A percentile compares a stretch with the other conserved stretches of the same genome.
phyloP scores from a whole-genome alignment of 257 asterid genomes.

The Coffea eugenioides region DNA sequence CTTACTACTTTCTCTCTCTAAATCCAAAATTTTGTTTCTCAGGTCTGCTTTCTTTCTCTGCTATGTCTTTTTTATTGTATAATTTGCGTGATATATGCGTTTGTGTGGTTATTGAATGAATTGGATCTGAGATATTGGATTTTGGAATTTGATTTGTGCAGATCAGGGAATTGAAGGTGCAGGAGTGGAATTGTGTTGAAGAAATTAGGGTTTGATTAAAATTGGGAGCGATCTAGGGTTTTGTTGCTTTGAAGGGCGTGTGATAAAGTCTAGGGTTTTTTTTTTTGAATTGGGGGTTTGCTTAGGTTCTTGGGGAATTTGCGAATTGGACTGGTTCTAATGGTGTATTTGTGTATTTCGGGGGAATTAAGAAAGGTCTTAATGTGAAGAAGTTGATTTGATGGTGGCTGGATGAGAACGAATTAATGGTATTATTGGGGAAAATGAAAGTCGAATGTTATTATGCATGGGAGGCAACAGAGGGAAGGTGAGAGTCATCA shows the following conservation, averaged over 20 bases:
- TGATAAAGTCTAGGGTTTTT: background rate
- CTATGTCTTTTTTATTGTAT: background rate
- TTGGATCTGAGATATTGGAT: constrained; percentile 22
- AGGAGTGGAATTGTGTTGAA: constrained; percentile 2
- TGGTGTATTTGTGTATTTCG: background rate
- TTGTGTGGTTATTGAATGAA: background rate
- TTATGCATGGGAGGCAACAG: constrained; percentile 40
- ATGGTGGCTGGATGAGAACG: constrained; percentile 27
- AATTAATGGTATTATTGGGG: constrained; percentile 13
- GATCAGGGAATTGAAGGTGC: constrained; percentile 19
- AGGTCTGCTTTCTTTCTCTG: constrained; percentile 13
- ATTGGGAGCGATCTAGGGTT: constrained; percentile 27
- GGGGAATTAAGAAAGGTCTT: constrained; percentile 6
- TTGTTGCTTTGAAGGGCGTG: background rate
- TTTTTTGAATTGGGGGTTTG: constrained; percentile 6
- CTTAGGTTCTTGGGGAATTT: constrained; percentile 23
- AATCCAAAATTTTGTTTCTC: constrained; percentile 7
- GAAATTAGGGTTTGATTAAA: constrained; percentile 8
- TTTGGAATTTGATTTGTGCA: constrained; percentile 18
- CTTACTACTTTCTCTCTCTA: constrained; percentile 17
- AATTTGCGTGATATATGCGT: background rate
- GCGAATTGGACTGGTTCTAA: constrained; percentile 9
- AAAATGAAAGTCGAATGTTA: constrained; percentile 34
- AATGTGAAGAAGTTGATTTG: constrained; percentile 20
- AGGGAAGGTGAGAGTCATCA: constrained; percentile 24